Conservation (phyloP, 140 eudicot genomes). For the Anethum foeniculum region DNA sequence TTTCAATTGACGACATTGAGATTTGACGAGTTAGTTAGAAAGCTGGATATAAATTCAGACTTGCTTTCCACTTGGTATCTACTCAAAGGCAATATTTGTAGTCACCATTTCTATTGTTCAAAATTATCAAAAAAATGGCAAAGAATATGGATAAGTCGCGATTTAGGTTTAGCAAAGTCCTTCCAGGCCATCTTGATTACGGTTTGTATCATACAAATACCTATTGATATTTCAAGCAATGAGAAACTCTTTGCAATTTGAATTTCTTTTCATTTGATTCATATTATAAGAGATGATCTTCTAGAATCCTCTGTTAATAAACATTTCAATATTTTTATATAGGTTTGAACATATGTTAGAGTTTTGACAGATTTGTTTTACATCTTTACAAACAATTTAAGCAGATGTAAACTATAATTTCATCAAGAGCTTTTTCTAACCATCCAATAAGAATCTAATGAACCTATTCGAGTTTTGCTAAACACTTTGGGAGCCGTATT, state of each 20-base stretch:
- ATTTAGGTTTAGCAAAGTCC: background rate
- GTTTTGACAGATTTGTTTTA: no score
- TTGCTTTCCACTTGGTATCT: constrained; percentile 24
- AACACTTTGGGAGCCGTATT: no score
- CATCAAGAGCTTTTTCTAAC: no score
- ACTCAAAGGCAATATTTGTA: background rate
- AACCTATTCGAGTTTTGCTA: no score
- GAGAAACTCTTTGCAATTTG: background rate
- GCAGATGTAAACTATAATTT: no score
- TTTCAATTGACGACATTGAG: constrained; percentile 66
- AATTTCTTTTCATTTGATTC: no score
- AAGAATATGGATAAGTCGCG: background rate
- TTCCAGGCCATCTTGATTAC: background rate
- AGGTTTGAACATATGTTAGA: no score
- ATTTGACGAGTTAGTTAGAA: constrained; percentile 19
- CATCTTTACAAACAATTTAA: no score
- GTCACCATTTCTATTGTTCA: background rate
- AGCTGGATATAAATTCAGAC: constrained; percentile 16
- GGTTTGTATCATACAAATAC: background rate
- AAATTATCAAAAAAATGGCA: background rate
- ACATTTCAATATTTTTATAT: no score
- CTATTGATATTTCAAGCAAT: background rate
- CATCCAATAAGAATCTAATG: no score
- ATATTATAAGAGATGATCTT: no score
- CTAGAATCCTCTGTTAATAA: no score